phyloP scores from a whole-genome alignment of 176 grass and related monocot species.

The Lolium perenne region DNA sequence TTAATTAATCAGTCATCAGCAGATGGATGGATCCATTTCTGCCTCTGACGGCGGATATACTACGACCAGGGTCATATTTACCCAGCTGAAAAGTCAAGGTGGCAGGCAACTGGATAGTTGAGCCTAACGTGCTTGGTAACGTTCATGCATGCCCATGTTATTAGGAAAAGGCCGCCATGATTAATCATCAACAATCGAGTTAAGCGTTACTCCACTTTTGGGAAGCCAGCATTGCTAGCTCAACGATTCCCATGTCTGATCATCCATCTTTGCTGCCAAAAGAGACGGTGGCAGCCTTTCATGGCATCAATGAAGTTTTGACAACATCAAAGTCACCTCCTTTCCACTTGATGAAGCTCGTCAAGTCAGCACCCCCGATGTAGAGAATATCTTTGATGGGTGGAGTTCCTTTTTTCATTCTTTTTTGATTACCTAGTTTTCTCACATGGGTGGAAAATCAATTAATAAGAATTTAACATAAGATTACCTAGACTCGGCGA shows the following conservation, averaged over 20 bases:
- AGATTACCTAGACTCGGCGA: too few species aligned
- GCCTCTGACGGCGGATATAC: neutral
- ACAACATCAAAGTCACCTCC: neutral
- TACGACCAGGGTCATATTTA: neutral
- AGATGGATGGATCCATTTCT: neutral
- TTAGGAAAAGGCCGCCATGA: neutral
- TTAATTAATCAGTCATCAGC: neutral
- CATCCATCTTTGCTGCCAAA: neutral
- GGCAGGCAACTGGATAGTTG: neutral
- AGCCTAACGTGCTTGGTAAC: too few species aligned
- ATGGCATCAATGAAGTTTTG: neutral
- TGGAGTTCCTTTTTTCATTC: too few species aligned
- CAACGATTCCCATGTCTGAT: neutral
- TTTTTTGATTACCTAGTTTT: too few species aligned
- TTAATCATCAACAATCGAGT: neutral
- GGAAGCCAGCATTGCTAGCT: neutral
- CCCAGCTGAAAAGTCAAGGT: neutral
- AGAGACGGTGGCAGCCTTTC: neutral
- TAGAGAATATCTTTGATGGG: too few species aligned
- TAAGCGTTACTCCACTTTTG: neutral
- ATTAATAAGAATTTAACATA: too few species aligned
- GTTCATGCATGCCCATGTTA: neutral
- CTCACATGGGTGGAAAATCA: too few species aligned
- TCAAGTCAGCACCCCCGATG: too few species aligned
- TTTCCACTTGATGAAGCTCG: too few species aligned